Evolutionary conservation across 345 rosid species (phyloP).

Genomic region (Abelmoschus esculentus): DNA sequence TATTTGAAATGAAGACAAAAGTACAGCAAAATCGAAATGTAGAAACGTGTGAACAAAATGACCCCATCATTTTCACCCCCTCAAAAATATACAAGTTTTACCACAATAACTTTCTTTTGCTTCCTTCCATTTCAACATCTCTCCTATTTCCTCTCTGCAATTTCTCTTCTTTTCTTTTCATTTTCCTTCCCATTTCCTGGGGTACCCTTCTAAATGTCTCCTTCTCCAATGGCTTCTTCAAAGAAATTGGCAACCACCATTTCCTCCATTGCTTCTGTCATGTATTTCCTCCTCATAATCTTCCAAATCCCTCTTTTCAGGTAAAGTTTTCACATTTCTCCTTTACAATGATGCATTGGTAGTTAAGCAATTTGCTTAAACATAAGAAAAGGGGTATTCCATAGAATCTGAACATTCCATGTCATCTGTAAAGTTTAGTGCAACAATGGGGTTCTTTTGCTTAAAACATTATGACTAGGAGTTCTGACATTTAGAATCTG

Average conservation of each 20-base stretch:
- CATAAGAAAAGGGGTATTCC: not conserved
- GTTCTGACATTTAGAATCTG: no score
- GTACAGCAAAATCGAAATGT: not conserved
- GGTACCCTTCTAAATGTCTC: not conserved
- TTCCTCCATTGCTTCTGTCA: constrained; percentile 39
- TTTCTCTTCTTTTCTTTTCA: not conserved
- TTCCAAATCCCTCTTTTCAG: constrained; percentile 86
- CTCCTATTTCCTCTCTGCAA: not conserved
- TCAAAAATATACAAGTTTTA: not conserved
- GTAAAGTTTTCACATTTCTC: constrained; percentile 20
- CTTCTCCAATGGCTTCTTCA: constrained; percentile 36
- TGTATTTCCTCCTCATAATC: constrained; percentile 45
- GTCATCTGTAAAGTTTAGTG: not conserved
- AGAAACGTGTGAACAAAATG: constrained; percentile 1
- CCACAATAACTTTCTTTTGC: not conserved
- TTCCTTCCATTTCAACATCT: not conserved
- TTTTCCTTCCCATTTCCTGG: not conserved
- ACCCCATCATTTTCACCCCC: not conserved
- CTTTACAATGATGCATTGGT: not conserved
- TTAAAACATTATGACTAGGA: no score
- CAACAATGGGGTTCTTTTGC: not conserved
- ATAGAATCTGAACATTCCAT: not conserved
- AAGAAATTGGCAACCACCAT: constrained; percentile 51
- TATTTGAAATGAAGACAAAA: not conserved
- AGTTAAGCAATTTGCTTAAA: not conserved